Evolutionary conservation across 75 land plant species (phyloP).

Genomic region (Gnetum montanum): DNA sequence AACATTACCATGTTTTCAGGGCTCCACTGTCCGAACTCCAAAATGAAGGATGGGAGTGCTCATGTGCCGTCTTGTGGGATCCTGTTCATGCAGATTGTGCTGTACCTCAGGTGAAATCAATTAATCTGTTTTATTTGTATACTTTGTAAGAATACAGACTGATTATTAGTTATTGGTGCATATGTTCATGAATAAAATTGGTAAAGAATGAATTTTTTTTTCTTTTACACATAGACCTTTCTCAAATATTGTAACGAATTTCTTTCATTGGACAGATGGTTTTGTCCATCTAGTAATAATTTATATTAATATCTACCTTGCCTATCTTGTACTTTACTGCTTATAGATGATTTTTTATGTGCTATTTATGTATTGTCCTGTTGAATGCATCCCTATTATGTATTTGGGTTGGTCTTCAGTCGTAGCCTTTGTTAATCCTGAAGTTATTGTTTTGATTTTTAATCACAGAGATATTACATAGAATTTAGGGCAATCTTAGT

Average conservation of each 20-base stretch:
- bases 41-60: slow-evolving; percentile 71
- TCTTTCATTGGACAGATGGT: background rate
- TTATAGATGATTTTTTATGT: no score
- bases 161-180: background rate
- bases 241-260: background rate
- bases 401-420: no score
- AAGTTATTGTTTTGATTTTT: no score
- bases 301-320: no score
- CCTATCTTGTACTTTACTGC: no score
- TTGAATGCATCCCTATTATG: no score
- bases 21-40: slow-evolving; percentile 59
- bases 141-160: background rate
- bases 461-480: no score
- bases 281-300: background rate
- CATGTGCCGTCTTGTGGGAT: slow-evolving; percentile 55
- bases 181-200: background rate
- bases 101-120: slow-evolving; percentile 59
- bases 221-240: background rate
- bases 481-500: no score
- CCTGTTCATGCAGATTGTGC: slow-evolving; percentile 82
- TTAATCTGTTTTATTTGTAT: background rate
- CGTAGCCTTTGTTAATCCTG: no score
- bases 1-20: slow-evolving; percentile 32
- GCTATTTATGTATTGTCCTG: no score
- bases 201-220: background rate